Base-by-base conservation (phyloP, 1,139 yeast species). In the Nakaseomyces sp. region DNA sequence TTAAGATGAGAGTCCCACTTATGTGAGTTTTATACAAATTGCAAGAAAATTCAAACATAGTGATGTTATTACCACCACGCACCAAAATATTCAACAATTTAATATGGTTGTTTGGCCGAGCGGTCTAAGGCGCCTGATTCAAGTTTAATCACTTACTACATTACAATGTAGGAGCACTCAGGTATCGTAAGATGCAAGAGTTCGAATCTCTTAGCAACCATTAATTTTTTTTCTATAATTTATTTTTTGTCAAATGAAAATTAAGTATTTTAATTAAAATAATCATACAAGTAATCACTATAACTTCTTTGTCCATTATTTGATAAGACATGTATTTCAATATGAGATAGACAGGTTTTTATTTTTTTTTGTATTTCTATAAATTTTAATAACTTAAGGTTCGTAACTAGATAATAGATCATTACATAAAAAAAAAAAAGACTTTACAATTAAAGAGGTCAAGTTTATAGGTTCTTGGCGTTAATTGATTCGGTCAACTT, bases 401-500 rank as follows among this genome's bases (percentile, higher is more conserved):
- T 22, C 24, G 24, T 22, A 22, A 22, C 24, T 22, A 22, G 24
- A 22, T n/a, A n/a, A n/a, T n/a, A n/a, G n/a, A n/a, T n/a, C n/a
- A n/a, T n/a, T n/a, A n/a, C n/a, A n/a, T n/a, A n/a, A n/a, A n/a
- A n/a, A n/a, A n/a, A n/a, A n/a, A n/a, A n/a, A n/a, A n/a, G n/a
- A n/a, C n/a, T n/a, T n/a, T n/a, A n/a, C n/a, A n/a, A n/a, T n/a
- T n/a, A n/a, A n/a, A n/a, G n/a, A n/a, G n/a, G n/a, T n/a, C n/a
- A 29, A 15, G 36, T 41, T 52, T 51, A 51, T 43, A 47, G 49
- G 49, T 57, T 57, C 49, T 52, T 56, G 42, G 68, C 65, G 61
- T 85, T 85, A 50, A 77, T 73, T 57, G 73, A 67, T 51, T 86
- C 91, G 39, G 93, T 78, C 61, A 82, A 70, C 66, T 82, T 76